Conservation (phyloP, 179 eudicot genomes). For the Sideroxylon spinosum region DNA sequence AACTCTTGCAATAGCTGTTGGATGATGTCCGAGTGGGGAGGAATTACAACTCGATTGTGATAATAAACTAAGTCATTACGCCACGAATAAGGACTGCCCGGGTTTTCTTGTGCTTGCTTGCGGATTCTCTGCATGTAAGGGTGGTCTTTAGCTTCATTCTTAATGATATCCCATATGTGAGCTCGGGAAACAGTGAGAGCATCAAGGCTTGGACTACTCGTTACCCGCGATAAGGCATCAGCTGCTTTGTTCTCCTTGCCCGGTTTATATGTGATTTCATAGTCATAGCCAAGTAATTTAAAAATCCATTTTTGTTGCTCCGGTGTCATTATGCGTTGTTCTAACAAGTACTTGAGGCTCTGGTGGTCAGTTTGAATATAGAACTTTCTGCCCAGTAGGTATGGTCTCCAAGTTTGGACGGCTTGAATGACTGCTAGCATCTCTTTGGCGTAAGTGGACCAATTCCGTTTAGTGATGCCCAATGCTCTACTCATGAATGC, state of each 20-base stretch:
- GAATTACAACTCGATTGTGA: not conserved
- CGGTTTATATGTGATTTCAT: not conserved
- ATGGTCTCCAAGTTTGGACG: not conserved
- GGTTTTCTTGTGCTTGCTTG: not conserved
- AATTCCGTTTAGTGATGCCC: not conserved
- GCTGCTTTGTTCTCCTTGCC: not conserved
- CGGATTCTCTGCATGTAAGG: not conserved
- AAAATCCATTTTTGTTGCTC: not conserved
- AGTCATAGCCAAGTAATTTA: not conserved
- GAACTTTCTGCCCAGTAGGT: not conserved
- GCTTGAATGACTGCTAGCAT: not conserved
- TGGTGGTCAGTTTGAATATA: not conserved
- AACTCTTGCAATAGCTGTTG: not conserved
- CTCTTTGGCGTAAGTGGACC: not conserved
- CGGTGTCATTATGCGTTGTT: not conserved
- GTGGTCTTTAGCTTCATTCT: no score
- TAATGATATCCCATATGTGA: not conserved
- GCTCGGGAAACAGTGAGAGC: no score
- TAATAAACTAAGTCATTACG: not conserved
- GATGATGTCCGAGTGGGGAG: not conserved
- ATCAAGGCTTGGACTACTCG: not conserved
- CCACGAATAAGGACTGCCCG: not conserved
- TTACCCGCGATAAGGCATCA: not conserved
- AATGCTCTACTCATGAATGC: slow-evolving; percentile 4
- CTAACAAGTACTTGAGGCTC: not conserved